Percentiles rank a stretch among this genome's conserved stretches.
These are phyloP conservation scores for Hordeum marinum DNA, from an alignment of 176 grass and related monocot species.

Conservation along the genomic window DNA sequence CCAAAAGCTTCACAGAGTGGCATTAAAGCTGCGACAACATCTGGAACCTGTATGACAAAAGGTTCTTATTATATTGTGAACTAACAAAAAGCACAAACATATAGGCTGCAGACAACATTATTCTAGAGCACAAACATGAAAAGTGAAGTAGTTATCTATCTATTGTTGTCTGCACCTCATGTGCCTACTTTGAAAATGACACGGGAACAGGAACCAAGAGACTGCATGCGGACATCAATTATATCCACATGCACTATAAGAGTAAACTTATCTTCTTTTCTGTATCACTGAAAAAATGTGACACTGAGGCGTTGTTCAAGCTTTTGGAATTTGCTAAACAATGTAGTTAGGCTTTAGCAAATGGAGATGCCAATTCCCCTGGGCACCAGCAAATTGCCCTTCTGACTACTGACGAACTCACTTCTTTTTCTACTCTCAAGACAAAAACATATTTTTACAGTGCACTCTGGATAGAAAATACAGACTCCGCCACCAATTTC, in stretches of 20 bases:
- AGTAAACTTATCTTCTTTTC: neutral
- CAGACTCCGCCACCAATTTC: neutral
- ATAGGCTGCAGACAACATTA: neutral
- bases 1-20: constrained; percentile 96
- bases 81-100: constrained; percentile 15
- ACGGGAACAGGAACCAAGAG: neutral
- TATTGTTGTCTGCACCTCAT: too few species aligned
- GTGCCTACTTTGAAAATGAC: neutral
- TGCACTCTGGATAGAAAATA: neutral
- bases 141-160: constrained; percentile 4
- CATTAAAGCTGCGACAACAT: constrained; percentile 87
- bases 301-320: neutral
- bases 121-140: neutral
- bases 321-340: neutral
- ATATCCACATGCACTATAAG: neutral
- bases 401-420: neutral
- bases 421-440: neutral
- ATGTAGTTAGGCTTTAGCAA: neutral
- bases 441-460: neutral
- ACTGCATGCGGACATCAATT: neutral
- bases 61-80: constrained; percentile 14
- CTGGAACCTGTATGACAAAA: constrained; percentile 67
- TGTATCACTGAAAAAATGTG: neutral
- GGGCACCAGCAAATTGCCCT: neutral
- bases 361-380: neutral